Conservation (phyloP, 1,139 yeast species). For the Komagataea norvegica region DNA sequence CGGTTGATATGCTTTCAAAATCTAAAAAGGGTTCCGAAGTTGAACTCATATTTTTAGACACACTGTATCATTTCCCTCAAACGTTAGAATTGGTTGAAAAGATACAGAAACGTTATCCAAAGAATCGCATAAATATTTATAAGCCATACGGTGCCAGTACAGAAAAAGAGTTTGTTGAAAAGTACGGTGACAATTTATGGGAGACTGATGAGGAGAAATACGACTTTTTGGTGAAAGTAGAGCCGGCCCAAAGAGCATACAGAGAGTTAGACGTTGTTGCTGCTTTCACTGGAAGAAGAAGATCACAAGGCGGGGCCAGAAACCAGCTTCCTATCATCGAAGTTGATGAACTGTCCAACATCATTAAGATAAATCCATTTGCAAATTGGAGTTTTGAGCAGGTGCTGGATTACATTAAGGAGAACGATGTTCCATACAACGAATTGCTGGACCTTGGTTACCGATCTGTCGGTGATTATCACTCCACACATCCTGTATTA, state of each 20-base stretch:
- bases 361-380: slow-evolving; percentile 84
- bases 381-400: slow-evolving; percentile 77
- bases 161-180: slow-evolving; percentile 60
- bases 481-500: slow-evolving; percentile 82
- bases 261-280: slow-evolving; percentile 65
- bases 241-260: slow-evolving; percentile 87
- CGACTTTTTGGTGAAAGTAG: slow-evolving; percentile 87
- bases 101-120: slow-evolving; percentile 53
- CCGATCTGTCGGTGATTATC: slow-evolving; percentile 93
- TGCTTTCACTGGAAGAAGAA: slow-evolving; percentile 88
- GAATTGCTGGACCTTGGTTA: slow-evolving; percentile 81
- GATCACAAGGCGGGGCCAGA: slow-evolving; percentile 86
- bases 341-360: slow-evolving; percentile 60
- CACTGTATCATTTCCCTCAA: slow-evolving; percentile 90
- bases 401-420: slow-evolving; percentile 66
- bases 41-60: slow-evolving; percentile 83
- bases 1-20: slow-evolving; percentile 77
- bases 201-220: slow-evolving; percentile 74
- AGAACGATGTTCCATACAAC: slow-evolving; percentile 77
- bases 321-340: slow-evolving; percentile 72
- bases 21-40: slow-evolving; percentile 42
- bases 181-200: slow-evolving; percentile 80
- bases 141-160: slow-evolving; percentile 54
- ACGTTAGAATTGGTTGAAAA: slow-evolving; percentile 70
- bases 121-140: slow-evolving; percentile 38